Base-by-base conservation (phyloP, 257 asterid species). In the Leptodermis oblonga region DNA sequence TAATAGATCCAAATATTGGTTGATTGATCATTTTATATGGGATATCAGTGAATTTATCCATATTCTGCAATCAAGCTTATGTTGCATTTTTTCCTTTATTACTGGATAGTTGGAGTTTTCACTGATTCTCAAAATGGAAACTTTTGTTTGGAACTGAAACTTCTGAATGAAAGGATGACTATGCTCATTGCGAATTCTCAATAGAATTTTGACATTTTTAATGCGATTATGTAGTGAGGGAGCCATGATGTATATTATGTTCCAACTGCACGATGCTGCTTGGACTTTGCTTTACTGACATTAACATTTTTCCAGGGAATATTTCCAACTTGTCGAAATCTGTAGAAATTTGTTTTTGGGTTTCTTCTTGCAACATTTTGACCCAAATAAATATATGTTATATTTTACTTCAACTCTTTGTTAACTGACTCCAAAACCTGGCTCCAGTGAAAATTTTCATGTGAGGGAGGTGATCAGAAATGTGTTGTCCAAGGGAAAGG, bases 401-500 rank as follows among this genome's bases (percentile, higher is more conserved):
- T 43, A 23, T 41, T 11, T 60, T 52, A 58, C 62, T 70, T 51
- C 26, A 42, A 39, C 39, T 25, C 52, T 59, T 62, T 67, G 64
- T 13, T 67, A 61, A 61, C 64, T 73, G 75, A 81, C 77, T 33
- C 30, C 31, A 14, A 60, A 36, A 8, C 72, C 71, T 66, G 45
- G 48, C 78, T 74, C 70, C 82, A 88, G 93, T 71, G 88, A 73
- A 67, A 64, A 7, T 64, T 66, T 77, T 72, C 67, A 76, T 71
- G 63, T 92, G 46, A 85, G 69, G 76, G 94, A 87, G 71, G 98
- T 87, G 80, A 86, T 92, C 59, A 59, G 76, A 72, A 84, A 86
- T 80, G 87, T 86, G 49, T 69, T 90, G 71, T 80, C 96, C 75
- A 87, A 82, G 80, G 83, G 75, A 76, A 88, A 87, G 77, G 96